Base-by-base conservation (phyloP, 352 stramenopile species). In the Elongisporangium prolatum region DNA sequence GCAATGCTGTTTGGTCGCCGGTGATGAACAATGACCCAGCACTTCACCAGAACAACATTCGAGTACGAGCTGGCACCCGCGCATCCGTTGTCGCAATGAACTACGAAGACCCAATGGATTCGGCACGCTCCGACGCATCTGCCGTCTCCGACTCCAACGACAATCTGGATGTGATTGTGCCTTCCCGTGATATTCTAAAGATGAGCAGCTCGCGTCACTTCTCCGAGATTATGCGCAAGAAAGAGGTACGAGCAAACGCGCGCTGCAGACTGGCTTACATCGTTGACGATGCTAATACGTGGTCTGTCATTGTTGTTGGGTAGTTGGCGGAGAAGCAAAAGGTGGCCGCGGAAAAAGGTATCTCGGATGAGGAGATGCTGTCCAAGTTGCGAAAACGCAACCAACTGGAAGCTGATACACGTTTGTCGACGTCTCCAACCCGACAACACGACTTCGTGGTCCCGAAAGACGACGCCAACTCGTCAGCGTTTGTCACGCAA, bases 131-230 rank as follows among this genome's bases (percentile, higher is more conserved):
- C 3, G 73, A 90, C 38, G 21, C 51, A 5, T 87, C 73, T 57
- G 62, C 52, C 3, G 47, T 57, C n/a, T 69, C 63, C 2, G 65
- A 65, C n/a, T 59, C 56, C 4, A 61, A 61, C 11, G 77, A 86
- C 13, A 57, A 70, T 28, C 77, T 80, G 52, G 80, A 81, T 44
- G 74, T 81, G 22, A 53, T 88, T 17, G 79, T 94, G 37, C 84
- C 80, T 25, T 89, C 83, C 10, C 78, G 84, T 10, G 76, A 90
- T 54, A 91, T 94, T 54, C 79, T 94, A 53, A 94, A 94, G 74
- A 89, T 91, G 77, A 92, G 80, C 68, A 94, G 84, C 68, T 89
- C 78, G 13, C 74, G 84, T 11, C 83, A 91, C 50, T 92, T 84
- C 48, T 75, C 84, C 18, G 83, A 94, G 56, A 75, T 92, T 28